These are phyloP conservation scores for Ogataea salicorniae DNA, from an alignment of 805 yeast species.

Conservation along the genomic window DNA sequence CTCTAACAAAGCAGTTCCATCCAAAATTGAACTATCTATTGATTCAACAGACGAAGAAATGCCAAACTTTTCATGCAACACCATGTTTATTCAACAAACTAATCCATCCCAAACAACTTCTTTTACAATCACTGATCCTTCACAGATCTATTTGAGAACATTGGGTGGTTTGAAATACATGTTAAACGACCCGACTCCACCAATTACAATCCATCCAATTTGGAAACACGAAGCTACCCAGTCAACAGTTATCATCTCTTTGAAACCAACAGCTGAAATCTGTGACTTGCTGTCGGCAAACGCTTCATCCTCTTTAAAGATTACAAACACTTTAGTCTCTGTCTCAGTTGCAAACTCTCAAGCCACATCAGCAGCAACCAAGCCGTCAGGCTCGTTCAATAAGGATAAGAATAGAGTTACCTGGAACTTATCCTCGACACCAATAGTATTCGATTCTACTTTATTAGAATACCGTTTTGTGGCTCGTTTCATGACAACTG, in stretches of 20 bases:
- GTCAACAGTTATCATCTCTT: slow-evolving; percentile 75
- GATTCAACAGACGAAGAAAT: slow-evolving; percentile 37
- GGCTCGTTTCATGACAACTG: slow-evolving; percentile 80
- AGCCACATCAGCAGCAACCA: slow-evolving; percentile 72
- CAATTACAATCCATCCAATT: slow-evolving; percentile 68
- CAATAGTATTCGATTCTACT: slow-evolving; percentile 32
- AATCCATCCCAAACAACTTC: slow-evolving; percentile 18
- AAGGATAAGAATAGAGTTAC: slow-evolving; percentile 81
- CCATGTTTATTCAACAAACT: slow-evolving; percentile 43
- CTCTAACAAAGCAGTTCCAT: slow-evolving; percentile 31
- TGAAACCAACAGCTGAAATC: slow-evolving; percentile 50
- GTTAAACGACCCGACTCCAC: slow-evolving; percentile 48
- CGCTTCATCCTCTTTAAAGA: slow-evolving; percentile 33
- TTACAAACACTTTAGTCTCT: slow-evolving; percentile 57
- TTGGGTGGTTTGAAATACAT: slow-evolving; percentile 80
- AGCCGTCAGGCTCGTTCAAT: slow-evolving; percentile 89
- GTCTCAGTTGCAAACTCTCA: slow-evolving; percentile 61
- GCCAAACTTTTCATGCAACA: slow-evolving; percentile 46
- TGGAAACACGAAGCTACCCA: slow-evolving; percentile 89
- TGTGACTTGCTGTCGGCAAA: slow-evolving; percentile 30
- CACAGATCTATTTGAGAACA: slow-evolving; percentile 54
- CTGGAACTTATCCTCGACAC: slow-evolving; percentile 57
- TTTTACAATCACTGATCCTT: slow-evolving; percentile 42
- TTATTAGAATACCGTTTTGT: slow-evolving; percentile 61
- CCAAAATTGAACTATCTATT: slow-evolving; percentile 36